Conservation (phyloP, 805 yeast species). For the Pichia paraexigua region DNA sequence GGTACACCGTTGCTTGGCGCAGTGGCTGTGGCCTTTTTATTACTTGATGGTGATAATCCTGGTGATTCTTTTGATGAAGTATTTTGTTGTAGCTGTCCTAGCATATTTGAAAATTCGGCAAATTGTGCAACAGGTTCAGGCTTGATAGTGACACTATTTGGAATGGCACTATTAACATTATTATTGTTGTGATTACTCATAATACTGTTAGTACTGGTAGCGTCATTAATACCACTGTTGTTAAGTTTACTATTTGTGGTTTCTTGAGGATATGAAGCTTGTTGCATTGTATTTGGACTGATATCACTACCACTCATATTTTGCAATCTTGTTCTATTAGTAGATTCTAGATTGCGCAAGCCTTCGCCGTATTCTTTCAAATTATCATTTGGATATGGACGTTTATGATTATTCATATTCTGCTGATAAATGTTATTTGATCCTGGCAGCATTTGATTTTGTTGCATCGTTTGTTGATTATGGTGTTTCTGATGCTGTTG, state of each 20-base stretch:
- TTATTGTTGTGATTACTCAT: conserved; percentile 4
- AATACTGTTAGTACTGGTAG: background rate
- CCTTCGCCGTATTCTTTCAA: conserved; percentile 78
- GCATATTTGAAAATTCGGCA: conserved; percentile 14
- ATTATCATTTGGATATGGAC: conserved; percentile 1
- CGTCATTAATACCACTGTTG: background rate
- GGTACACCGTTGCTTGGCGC: conserved; percentile 11
- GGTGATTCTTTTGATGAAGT: conserved; percentile 3
- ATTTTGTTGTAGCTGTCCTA: conserved; percentile 12
- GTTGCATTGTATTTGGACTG: background rate
- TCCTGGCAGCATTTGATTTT: background rate
- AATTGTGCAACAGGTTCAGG: conserved; percentile 10
- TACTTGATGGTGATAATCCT: conserved; percentile 3
- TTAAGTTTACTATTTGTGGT: background rate
- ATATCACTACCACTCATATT: background rate
- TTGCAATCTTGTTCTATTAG: conserved; percentile 55
- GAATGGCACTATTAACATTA: conserved; percentile 12
- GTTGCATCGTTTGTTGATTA: background rate
- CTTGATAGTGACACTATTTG: background rate
- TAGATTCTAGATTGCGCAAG: conserved; percentile 64
- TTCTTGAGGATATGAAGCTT: background rate
- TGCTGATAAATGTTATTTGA: conserved; percentile 16
- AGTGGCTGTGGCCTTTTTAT: background rate
- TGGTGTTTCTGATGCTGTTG: conserved; percentile 8
- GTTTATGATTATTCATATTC: conserved; percentile 4